Conservation (phyloP, 805 yeast genomes). For the Yamadazyma insecticola region DNA sequence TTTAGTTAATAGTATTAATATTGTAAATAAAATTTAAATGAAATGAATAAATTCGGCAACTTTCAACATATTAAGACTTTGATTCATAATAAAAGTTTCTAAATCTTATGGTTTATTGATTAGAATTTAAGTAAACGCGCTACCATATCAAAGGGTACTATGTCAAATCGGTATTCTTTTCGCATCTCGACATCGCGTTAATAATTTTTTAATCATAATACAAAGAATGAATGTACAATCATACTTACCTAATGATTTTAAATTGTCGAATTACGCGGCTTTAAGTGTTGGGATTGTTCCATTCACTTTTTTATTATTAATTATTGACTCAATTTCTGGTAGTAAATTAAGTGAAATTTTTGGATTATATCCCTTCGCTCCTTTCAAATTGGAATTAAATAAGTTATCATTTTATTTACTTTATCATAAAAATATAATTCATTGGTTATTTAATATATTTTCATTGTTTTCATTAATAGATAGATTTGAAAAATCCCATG, state of each 20-base stretch:
- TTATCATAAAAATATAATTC: constrained; percentile 59
- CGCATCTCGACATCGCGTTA: no score
- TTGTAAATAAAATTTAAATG: no score
- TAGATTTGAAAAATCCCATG: constrained; percentile 65
- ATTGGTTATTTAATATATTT: constrained; percentile 55
- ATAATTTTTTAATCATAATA: no score
- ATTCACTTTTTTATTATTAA: constrained; percentile 46
- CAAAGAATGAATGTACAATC: no score
- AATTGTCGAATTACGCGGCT: constrained; percentile 41
- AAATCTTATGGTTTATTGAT: no score
- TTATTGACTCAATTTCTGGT: constrained; percentile 25
- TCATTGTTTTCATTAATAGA: constrained; percentile 58
- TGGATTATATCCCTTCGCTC: constrained; percentile 52
- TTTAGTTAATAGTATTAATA: no score
- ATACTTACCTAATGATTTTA: constrained; percentile 3
- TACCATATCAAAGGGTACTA: no score
- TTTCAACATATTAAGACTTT: no score
- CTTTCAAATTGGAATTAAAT: constrained; percentile 42
- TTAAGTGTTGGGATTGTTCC: constrained; percentile 57
- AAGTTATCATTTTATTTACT: constrained; percentile 68
- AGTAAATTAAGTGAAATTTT: constrained; percentile 29
- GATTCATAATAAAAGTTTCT: no score
- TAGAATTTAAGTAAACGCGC: no score
- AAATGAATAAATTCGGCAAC: no score
- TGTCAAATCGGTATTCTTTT: no score